Base-by-base conservation (phyloP, 2,329 filamentous ascomycete genomes). In the Trichoderma atrobrunneum region DNA sequence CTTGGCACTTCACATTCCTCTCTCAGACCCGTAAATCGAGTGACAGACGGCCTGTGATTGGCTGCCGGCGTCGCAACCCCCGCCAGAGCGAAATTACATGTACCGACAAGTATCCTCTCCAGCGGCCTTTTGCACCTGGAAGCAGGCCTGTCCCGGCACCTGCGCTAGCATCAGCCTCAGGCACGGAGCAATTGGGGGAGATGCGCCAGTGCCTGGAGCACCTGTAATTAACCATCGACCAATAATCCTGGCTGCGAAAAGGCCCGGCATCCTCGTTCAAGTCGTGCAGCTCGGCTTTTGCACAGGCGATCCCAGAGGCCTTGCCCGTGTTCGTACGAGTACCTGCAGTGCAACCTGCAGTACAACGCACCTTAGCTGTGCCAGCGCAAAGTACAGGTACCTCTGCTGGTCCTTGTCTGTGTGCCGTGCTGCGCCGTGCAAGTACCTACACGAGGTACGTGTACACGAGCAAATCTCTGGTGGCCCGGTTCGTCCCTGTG, bases 31-130 rank as follows among this genome's bases (percentile, higher is more conserved):
- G 59, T 36, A 51, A 71, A 71, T 71, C 51, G 32, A 11, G 34
- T 14, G 48, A 18, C 34, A 26, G 30, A 32, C 11, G 32, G 7
- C 7, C 24, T 10, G 24, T 68, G 54, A 68, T 68, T 68, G 70
- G 70, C 18, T 39, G 34, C 26, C 2, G 7, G 48, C n/a, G n/a
- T 43, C 43, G 43, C 39, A 32, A 16, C 54, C 67, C 66, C 72
- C 72, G 21, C 30, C 36, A 54, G 51, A 73, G 72, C 72, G 72
- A 73, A 71, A 73, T 73, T 60, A 3, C 57, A 60, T 60, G 57
- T 72, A 51, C 43, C 56, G 60, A 43, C 65, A 56, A 43, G 65
- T 69, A 28, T 57, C 16, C 43, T 21, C 43, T 16, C 39, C 30
- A 36, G 64, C 64, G 21, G 64, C 28, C 48, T 66, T n/a, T 59